Evolutionary conservation across 371 early-diverging fungal genomes (phyloP), one percentile per base, ranked within the genome.

Genomic region (Mucor lusitanicus): DNA sequence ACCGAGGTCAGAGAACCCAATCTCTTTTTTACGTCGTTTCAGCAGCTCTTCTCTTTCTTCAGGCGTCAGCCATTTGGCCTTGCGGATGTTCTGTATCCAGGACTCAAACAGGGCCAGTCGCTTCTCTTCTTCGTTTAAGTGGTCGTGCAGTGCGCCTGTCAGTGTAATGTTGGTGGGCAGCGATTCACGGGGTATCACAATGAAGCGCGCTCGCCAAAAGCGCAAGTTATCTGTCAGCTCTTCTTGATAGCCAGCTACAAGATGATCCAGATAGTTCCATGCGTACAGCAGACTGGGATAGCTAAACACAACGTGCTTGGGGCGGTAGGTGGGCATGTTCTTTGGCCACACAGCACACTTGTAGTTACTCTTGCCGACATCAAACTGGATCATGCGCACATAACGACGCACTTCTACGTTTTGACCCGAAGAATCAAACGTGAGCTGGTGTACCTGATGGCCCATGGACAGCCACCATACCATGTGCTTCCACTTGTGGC

Each of bases 241-340:
- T 27, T 94, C 91, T 65, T 92, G 90, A 63, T 93, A 91, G 23
- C 98, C 98, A 8, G 93, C 87, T 3, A 96, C 88, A 19, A 93
- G 77, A 63, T 90, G 88, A 76, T 97, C 99, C 27, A 97, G 79
- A 50, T 91, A 94, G 70, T 97, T 99, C 99, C 99, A 99, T 35
- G 93, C 92, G 75, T 95, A 95, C 28, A 87, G 80, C 9, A 92
- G 66, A 15, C 83, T 76, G 6, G 97, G 93, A 71, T 95, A 97
- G 6, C 71, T 67, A 70, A 99, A 98, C 0, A 68, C 75, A 5
- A 92, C 76, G 0, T 63, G 73, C 42, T 88, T 81, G 0, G 79
- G 71, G 48, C 81, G 59, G 71, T 94, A 98, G 1, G 77, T 79
- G 4, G 75, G 67, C 57, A 82, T 76, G 67, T 89, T 78, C 72